phyloP scores from a whole-genome alignment of 1,139 yeast species.

The Meyerozyma athensensis region DNA sequence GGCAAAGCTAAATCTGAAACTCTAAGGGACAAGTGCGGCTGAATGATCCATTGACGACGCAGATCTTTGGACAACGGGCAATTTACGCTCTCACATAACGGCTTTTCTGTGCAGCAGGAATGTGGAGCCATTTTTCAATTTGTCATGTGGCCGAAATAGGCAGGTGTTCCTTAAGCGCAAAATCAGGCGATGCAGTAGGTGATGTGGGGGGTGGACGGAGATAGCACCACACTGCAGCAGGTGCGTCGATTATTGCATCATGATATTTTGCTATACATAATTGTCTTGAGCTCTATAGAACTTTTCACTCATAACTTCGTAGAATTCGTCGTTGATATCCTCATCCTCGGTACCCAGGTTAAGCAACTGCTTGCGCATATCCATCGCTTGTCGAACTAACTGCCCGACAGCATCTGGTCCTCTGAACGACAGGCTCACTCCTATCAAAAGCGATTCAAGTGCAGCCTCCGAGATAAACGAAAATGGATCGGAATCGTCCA shows the following conservation, averaged over 20 bases:
- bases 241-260: too few species aligned
- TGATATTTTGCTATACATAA: not conserved
- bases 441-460: not conserved
- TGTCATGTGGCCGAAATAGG: too few species aligned
- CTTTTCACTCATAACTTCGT: not conserved
- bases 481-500: conserved; percentile 2
- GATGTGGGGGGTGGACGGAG: not conserved
- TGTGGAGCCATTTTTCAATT: too few species aligned
- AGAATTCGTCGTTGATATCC: not conserved
- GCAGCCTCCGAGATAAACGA: not conserved
- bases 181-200: too few species aligned
- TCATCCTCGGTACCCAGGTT: not conserved
- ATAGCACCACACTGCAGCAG: not conserved
- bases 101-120: too few species aligned
- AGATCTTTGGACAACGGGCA: too few species aligned
- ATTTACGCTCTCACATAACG: too few species aligned
- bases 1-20: not conserved
- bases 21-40: not conserved
- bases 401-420: not conserved
- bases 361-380: not conserved
- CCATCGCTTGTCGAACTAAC: conserved; percentile 1
- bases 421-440: not conserved
- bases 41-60: too few species aligned
- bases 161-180: too few species aligned
- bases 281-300: not conserved